Base-by-base conservation (phyloP, 441 rosid genomes). In the Melastoma candidum region DNA sequence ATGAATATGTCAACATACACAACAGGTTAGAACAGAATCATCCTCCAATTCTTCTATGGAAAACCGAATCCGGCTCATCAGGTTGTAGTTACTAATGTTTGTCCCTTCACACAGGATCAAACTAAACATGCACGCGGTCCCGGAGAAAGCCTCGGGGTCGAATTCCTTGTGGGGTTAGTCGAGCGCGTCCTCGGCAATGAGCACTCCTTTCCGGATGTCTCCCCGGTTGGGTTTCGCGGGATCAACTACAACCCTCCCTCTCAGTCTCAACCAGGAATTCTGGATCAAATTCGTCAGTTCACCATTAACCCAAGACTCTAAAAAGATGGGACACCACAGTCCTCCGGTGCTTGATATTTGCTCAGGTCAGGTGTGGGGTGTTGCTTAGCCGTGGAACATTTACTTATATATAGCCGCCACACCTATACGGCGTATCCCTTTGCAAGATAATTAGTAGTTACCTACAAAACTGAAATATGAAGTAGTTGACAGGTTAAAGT, bases 51-150 rank as follows among this genome's bases (percentile, higher is more conserved):
- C 36, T 49, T 10, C 8, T 26, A 13, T n/a, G 22, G 10, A 22
- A 5, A n/a, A 12, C 62, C 51, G 46, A 8, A 53, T 56, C 22
- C 46, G 44, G 29, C 47, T 22, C 3, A 27, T 32, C 11, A 39
- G 36, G 39, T 14, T 17, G 22, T 9, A 48, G 4, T 13, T 60
- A n/a, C 36, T 46, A 29, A 10, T 51, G 27, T 53, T 58, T 58
- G 25, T 22, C 55, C 17, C 44, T 44, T 13, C 59, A 60, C 73
- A 77, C 86, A 84, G 93, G 76, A 90, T 87, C 60, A 84, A 73
- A 69, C 68, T 90, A 12, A 85, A 90, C 70, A 90, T 83, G 98
- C 68, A 85, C 61, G 77, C 90, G 7, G 69, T 85, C 46, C 86
- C 78, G 44, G 87, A 71, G 29, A 84, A 77, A 65, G 47, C 63